Evolutionary conservation across 2,329 filamentous ascomycete genomes (phyloP).

Genomic region (Aspergillus phoenicis): DNA sequence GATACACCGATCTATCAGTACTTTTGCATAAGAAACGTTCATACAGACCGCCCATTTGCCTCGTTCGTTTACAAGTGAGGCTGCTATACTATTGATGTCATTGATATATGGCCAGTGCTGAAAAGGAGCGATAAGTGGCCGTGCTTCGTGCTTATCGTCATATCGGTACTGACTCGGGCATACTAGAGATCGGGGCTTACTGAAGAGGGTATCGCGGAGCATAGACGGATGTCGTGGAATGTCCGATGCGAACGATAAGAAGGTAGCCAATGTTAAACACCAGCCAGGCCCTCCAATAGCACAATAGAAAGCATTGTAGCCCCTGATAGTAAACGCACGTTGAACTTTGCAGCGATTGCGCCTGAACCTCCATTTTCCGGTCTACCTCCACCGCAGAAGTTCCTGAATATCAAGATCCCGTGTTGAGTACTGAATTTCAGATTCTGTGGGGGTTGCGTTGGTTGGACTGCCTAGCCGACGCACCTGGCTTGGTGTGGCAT

Average conservation of each 20-base stretch:
- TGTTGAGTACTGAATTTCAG: conserved; percentile 1
- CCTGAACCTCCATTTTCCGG: neutral
- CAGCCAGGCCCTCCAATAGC: neutral
- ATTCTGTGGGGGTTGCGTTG: neutral
- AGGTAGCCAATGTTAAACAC: neutral
- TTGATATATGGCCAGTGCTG: conserved; percentile 9
- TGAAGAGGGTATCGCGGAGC: neutral
- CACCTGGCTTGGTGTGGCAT: neutral
- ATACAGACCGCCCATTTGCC: conserved; percentile 10
- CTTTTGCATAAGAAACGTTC: neutral
- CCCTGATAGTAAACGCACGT: neutral
- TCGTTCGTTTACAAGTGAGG: neutral
- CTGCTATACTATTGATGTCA: conserved; percentile 8
- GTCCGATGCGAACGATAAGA: conserved; percentile 3
- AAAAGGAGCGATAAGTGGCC: conserved; percentile 7
- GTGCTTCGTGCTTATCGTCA: conserved; percentile 10
- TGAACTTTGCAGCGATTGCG: neutral
- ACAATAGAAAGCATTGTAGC: neutral
- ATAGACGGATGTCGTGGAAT: neutral
- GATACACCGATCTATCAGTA: neutral
- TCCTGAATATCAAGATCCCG: neutral
- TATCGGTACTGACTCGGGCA: neutral
- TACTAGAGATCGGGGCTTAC: conserved; percentile 7
- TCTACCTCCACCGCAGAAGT: conserved; percentile 1
- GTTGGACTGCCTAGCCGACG: neutral